phyloP scores from a whole-genome alignment of 768 basidiomycete genomes.

The Sistotremastrum suecicum region DNA sequence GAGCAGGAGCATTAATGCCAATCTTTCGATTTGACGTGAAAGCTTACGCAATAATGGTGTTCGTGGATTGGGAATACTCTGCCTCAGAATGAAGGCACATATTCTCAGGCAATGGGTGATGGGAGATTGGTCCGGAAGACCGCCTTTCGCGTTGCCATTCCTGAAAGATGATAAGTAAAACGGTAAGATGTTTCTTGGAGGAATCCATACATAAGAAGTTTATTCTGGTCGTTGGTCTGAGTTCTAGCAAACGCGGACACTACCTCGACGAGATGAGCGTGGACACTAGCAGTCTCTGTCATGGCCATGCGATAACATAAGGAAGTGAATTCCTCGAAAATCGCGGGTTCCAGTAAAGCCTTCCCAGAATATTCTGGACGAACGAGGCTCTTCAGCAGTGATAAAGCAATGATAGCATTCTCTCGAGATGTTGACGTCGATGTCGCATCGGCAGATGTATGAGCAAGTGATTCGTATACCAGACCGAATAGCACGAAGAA shows the following conservation, averaged over 20 bases:
- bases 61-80: conserved; percentile 45
- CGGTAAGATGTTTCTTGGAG: too few relatives aligned
- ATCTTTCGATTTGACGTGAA: conserved; percentile 6
- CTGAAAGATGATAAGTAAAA: not conserved
- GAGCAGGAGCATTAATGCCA: not conserved
- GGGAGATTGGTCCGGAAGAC: conserved; percentile 15
- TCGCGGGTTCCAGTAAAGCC: conserved; percentile 63
- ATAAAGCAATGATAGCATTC: conserved; percentile 44
- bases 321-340: conserved; percentile 83
- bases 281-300: conserved; percentile 63
- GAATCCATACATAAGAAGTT: not conserved
- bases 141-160: not conserved
- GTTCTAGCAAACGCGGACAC: conserved; percentile 40
- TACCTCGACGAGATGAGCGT: conserved; percentile 59
- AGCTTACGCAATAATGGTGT: conserved; percentile 37
- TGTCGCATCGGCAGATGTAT: conserved; percentile 47
- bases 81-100: conserved; percentile 66
- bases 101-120: conserved; percentile 67
- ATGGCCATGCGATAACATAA: conserved; percentile 84
- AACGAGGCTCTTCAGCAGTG: conserved; percentile 70
- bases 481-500: conserved; percentile 89
- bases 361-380: conserved; percentile 67
- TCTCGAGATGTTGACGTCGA: conserved; percentile 26
- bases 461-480: conserved; percentile 77
- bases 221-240: conserved; percentile 19